Evolutionary conservation across 192 early-diverging fungal genomes (phyloP).

Genomic region (Backusella circina): DNA sequence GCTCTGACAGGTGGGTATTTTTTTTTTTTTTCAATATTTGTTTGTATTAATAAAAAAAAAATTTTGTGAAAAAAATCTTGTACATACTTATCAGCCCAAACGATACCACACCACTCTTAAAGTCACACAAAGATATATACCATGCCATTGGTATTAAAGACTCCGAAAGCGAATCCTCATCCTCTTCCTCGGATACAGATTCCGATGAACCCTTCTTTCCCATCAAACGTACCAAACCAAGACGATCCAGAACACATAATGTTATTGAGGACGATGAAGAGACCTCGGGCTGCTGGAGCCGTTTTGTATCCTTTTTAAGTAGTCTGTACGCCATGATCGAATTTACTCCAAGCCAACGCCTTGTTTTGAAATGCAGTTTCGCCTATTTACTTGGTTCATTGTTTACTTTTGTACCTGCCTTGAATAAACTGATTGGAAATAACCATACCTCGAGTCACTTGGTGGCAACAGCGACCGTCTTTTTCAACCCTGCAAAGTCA

Average conservation of each 20-base stretch:
- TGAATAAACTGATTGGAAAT: slow-evolving; percentile 50
- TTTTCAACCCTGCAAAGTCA: slow-evolving; percentile 75
- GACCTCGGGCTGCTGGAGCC: not conserved
- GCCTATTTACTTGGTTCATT: slow-evolving; percentile 66
- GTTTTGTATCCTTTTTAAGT: not conserved
- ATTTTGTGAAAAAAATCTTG: not conserved
- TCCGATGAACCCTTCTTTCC: slow-evolving; percentile 22
- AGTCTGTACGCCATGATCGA: not conserved
- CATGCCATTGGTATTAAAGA: not conserved
- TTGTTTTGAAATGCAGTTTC: slow-evolving; percentile 58
- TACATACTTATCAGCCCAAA: slow-evolving; percentile 4
- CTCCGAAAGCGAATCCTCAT: slow-evolving; percentile 16
- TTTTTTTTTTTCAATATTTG: not conserved
- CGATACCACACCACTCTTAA: slow-evolving; percentile 9
- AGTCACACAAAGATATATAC: not conserved
- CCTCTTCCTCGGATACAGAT: slow-evolving; percentile 5
- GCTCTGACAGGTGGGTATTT: not conserved
- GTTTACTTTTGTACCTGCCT: slow-evolving; percentile 60
- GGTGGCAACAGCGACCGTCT: slow-evolving; percentile 72
- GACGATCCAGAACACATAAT: not conserved
- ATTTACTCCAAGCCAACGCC: not conserved
- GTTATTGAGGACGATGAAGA: not conserved
- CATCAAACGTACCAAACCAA: not conserved
- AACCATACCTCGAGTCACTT: slow-evolving; percentile 63
- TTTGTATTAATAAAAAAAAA: not conserved